A percentile compares a stretch with the other conserved stretches of the same genome.
phyloP scores from a whole-genome alignment of 2,329 filamentous ascomycete species.

The Coniochaeta pulveracea region DNA sequence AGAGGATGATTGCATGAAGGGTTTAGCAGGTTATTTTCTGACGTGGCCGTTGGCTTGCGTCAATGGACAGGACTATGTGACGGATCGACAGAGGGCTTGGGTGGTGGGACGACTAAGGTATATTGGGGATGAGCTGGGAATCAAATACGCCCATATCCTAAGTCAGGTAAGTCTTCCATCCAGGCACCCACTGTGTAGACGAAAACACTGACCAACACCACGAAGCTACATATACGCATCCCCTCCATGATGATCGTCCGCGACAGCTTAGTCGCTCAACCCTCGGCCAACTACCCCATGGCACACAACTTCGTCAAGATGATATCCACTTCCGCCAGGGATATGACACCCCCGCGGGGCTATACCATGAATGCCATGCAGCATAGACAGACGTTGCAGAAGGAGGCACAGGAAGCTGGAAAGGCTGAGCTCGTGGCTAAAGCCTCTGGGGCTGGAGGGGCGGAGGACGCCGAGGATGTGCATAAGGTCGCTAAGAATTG shows the following conservation, averaged over 20 bases:
- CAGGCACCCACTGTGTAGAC: neutral
- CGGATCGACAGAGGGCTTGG: conserved; percentile 46
- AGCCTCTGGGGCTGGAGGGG: conserved; percentile 23
- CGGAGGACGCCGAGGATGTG: conserved; percentile 14
- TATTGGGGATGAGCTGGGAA: conserved; percentile 43
- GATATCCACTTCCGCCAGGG: conserved; percentile 22
- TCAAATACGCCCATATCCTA: conserved; percentile 46
- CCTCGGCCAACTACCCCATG: conserved; percentile 27
- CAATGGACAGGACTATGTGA: conserved; percentile 45
- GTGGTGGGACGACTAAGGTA: conserved; percentile 38
- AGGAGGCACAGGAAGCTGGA: conserved; percentile 29
- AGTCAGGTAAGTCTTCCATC: conserved; percentile 30
- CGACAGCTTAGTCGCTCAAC: conserved; percentile 35
- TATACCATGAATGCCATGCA: conserved; percentile 31
- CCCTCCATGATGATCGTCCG: conserved; percentile 51
- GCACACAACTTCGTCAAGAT: conserved; percentile 32
- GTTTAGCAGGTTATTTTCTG: conserved; percentile 45
- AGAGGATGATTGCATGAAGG: conserved; percentile 37
- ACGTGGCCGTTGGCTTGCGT: conserved; percentile 47
- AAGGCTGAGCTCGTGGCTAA: conserved; percentile 29
- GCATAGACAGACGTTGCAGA: conserved; percentile 35
- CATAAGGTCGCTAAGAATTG: conserved; percentile 26
- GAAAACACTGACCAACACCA: conserved; percentile 3
- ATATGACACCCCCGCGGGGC: conserved; percentile 20
- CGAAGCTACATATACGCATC: conserved; percentile 43